Base-by-base conservation (phyloP, 2,329 filamentous ascomycete species). In the Colletotrichum sp. region DNA sequence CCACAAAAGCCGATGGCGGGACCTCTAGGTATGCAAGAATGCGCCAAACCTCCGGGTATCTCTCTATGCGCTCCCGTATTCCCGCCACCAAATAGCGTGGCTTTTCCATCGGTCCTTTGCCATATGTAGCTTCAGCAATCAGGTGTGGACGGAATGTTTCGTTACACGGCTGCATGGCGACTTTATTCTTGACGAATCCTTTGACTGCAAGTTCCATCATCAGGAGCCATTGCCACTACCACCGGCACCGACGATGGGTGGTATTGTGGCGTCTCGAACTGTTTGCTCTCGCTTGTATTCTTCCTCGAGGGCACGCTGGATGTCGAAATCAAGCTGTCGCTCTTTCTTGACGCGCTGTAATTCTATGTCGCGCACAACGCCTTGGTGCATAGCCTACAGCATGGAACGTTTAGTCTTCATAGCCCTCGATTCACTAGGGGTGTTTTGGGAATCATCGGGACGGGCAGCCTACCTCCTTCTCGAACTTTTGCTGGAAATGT, bases 341-440 rank as follows among this genome's bases (percentile, higher is more conserved):
- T 99, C 97, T 79, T 92, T 91, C 87, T 98, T 98, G 78, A 98
- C 84, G 61, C 94, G 93, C 83, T 98, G 96, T 82, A 97, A 95
- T 82, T 98, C 96, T 89, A 98, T 94, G 82, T 99, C 97, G 78
- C 96, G 94, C 78, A 98, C 88, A 56, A 99, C 97, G 60, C 97
- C 97, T 79, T 94, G 92, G 82, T 99, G 97, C 97, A 99, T 99
- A 73, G 95, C 94, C 97, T 96, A 77, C 38, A n/a, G 72, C 18
- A 24, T n/a, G 16, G 3, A 10, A 56, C 15, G 12, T 24, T 66
- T 10, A 66, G 62, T 26, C 4, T 28, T 26, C 34, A 26, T 18
- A 21, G 4, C 13, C 5, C 9, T 24, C 21, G 55, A 21, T 18
- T 38, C 6, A 32, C 18, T 18, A 34, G 36, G 15, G 5, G 24